Evolutionary conservation across 768 basidiomycete species (phyloP).

Genomic region (Collybia sp.): DNA sequence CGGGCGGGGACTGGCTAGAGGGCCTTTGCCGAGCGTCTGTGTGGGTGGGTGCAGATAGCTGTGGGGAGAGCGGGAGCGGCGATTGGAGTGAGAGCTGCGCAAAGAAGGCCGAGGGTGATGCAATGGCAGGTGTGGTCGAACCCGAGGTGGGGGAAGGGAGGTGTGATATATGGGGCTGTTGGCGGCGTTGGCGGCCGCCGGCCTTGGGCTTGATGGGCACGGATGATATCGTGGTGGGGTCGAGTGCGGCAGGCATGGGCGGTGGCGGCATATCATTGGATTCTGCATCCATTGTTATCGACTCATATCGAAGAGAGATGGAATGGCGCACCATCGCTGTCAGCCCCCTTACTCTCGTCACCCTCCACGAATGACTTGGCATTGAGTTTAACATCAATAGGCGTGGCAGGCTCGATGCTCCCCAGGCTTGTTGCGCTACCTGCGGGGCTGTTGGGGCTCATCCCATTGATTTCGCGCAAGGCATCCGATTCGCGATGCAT

Average conservation of each 20-base stretch:
- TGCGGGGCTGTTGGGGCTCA: background rate
- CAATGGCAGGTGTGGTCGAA: background rate
- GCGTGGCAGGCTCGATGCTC: background rate
- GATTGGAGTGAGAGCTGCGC: conserved; percentile 43
- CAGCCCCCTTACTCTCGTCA: background rate
- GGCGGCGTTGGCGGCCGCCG: conserved; percentile 4
- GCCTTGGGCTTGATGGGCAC: background rate
- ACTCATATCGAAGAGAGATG: background rate
- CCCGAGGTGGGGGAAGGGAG: background rate
- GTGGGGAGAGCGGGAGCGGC: conserved; percentile 22
- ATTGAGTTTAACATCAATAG: conserved; percentile 7
- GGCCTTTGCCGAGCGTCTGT: conserved; percentile 5
- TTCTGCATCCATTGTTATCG: conserved; percentile 6
- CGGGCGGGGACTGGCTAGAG: too few relatives aligned
- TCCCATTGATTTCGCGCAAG: conserved; percentile 8
- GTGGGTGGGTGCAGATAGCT: background rate
- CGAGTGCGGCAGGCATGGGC: conserved; percentile 38
- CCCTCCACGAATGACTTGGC: too few relatives aligned
- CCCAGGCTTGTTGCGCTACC: background rate
- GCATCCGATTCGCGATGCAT: conserved; percentile 23
- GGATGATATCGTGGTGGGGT: conserved; percentile 27
- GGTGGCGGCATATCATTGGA: conserved; percentile 40
- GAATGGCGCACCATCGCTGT: conserved; percentile 12
- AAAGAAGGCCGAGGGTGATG: conserved; percentile 45
- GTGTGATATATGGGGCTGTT: background rate